A percentile compares a stretch with the other conserved stretches of the same genome.
These are phyloP conservation scores for Glutinoglossum americanum DNA, from an alignment of 495 filamentous ascomycete genomes.

Conservation along the genomic window DNA sequence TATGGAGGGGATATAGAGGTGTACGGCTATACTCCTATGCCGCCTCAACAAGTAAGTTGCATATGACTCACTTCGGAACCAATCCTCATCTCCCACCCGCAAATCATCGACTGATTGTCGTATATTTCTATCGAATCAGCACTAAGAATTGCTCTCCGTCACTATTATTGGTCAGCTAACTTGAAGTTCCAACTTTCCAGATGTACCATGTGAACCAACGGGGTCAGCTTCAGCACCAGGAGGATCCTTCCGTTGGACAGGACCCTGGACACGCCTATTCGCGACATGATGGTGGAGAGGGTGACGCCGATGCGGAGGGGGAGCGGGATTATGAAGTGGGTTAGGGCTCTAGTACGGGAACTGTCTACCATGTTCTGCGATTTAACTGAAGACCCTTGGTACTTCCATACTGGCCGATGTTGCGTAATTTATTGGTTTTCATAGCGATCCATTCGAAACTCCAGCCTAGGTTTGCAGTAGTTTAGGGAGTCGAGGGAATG, in stretches of 20 bases:
- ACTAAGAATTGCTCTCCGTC: neutral
- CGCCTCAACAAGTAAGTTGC: conserved; percentile 56
- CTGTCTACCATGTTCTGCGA: neutral
- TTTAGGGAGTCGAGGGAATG: neutral
- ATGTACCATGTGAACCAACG: conserved; percentile 37
- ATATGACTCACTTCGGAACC: conserved; percentile 2
- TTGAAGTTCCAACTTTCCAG: conserved; percentile 12
- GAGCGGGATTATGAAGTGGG: conserved; percentile 34
- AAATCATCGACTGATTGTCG: neutral
- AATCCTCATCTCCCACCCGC: neutral
- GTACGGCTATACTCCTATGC: conserved; percentile 66
- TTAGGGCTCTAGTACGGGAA: conserved; percentile 5
- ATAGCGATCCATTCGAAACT: neutral
- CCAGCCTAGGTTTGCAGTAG: neutral
- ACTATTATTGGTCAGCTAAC: conserved; percentile 4
- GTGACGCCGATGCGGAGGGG: conserved; percentile 34
- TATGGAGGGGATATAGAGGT: conserved; percentile 56
- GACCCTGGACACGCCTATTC: conserved; percentile 21
- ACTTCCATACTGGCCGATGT: neutral
- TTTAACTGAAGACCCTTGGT: neutral
- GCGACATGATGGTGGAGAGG: conserved; percentile 27
- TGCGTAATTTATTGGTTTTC: neutral
- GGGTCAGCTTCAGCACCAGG: conserved; percentile 13
- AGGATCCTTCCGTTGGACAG: conserved; percentile 17
- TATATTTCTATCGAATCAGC: conserved; percentile 1